Evolutionary conservation across 768 basidiomycete species (phyloP), one percentile per base, ranked within the genome.

Genomic region (Russula lepida): DNA sequence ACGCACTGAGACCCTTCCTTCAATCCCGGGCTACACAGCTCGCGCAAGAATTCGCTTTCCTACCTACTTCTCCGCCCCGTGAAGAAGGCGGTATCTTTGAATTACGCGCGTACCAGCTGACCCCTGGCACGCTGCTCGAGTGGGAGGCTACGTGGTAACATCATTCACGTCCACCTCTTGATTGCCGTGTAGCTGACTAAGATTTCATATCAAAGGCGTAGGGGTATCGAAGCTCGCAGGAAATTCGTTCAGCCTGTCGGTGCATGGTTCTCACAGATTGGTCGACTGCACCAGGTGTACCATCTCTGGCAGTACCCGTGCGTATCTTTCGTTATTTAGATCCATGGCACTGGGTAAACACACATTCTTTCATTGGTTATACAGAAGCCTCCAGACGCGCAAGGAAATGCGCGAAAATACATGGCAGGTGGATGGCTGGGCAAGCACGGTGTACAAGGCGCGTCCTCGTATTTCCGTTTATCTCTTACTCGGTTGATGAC

Each of bases 271-370:
- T 88, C 89, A 58, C 91, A 92, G 72, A 78, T 91, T 50, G 91
- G 91, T 54, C 81, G 87, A 51, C 77, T 92, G 56, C 88, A 92
- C 69, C 82, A 91, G 66, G 95, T 97, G 8, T 90, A 98, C 71
- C 95, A 98, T 74, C 82, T 98, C 75, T 98, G 95, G 95, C 95
- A 98, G 74, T 95, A 95, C 71, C 85, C 86, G 91, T 92, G 68
- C 71, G 71, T 61, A n/a, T 17, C 21, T 23, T 39, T 28, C 35
- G 49, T 30, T 35, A 6, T 9, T 35, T 11, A 27, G 12, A 32
- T 39, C 19, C 27, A n/a, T 17, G 11, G 27, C 17, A 4, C 4
- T 30, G 43, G 39, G 15, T n/a, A 28, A 32, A 6, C 23, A 15
- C 56, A 37, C 13, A 37, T 15, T 44, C 43, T 21, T 53, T 44